These are phyloP conservation scores for Parathielavia hyrcaniae DNA, from an alignment of 495 filamentous ascomycete genomes.

Conservation along the genomic window DNA sequence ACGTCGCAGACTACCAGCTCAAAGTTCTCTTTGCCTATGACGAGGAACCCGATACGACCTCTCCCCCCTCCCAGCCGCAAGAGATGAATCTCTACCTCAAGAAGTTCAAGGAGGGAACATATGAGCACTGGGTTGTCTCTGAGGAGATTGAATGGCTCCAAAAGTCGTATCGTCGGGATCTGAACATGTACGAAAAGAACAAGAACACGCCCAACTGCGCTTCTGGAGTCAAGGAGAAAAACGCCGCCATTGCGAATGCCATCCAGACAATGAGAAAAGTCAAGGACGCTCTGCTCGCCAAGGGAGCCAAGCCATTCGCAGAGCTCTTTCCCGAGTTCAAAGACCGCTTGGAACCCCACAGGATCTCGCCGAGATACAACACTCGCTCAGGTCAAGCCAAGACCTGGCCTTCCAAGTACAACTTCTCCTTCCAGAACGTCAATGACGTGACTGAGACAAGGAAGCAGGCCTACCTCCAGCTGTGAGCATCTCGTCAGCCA, in stretches of 20 bases:
- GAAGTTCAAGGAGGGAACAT: conserved; percentile 43
- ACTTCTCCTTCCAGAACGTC: conserved; percentile 42
- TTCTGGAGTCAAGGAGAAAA: conserved; percentile 47
- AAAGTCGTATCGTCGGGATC: conserved; percentile 11
- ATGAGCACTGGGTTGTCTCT: conserved; percentile 47
- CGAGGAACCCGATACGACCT: conserved; percentile 20
- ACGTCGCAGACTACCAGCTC: conserved; percentile 50
- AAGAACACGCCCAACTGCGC: conserved; percentile 19
- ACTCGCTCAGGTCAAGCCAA: not conserved
- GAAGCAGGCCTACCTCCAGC: conserved; percentile 51
- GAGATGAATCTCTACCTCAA: conserved; percentile 40
- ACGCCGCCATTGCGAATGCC: conserved; percentile 42
- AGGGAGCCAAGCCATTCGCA: conserved; percentile 57
- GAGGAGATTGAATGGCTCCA: conserved; percentile 25
- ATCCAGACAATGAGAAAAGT: conserved; percentile 48
- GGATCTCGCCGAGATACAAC: not conserved
- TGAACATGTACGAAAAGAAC: conserved; percentile 33
- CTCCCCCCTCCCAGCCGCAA: conserved; percentile 18
- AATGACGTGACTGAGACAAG: conserved; percentile 48
- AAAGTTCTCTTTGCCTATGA: conserved; percentile 40
- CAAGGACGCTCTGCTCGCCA: conserved; percentile 46
- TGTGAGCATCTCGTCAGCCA: conserved; percentile 29
- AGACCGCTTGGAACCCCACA: not conserved
- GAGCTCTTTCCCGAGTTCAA: conserved; percentile 55
- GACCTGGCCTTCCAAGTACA: conserved; percentile 38